Evolutionary conservation across 2,329 filamentous ascomycete genomes (phyloP), one percentile per base, ranked within the genome.

Genomic region (Canariomyces notabilis): DNA sequence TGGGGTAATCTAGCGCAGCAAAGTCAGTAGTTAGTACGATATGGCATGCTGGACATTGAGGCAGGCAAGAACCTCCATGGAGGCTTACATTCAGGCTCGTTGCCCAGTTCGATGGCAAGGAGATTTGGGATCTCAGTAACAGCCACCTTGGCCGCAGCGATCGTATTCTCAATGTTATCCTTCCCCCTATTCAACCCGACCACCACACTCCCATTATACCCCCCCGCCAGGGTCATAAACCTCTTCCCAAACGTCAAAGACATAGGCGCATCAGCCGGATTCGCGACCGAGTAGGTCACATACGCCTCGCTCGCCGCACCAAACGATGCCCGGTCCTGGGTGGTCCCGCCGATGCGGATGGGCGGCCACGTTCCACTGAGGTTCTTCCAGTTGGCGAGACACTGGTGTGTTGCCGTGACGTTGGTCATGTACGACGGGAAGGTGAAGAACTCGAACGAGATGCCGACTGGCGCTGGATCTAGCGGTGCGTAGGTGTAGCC

Each of bases 291-390:
- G 51, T 79, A 80, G 2, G 67, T 68, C 1, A 80, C 76, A 7
- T 72, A 69, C 2, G 65, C 67, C 2, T 63, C 63, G 0, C 66
- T 69, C 1, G 61, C 57, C 1, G 74, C 53, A 57, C 79, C 70
- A 50, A 73, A 79, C 2, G 63, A 69, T 1, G 76, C 76, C 4
- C 76, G 70, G 52, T 79, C 76, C 65, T 79, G 75, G 1, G 76
- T 79, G 0, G 76, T 80, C 2, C 76, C 76, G n/a, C 77, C 77
- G 44, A 80, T 77, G 41, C 76, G 66, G 37, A 79, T 68, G 0
- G 75, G 75, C 6, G 76, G 75, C 70, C 71, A 76, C 9, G 62
- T 64, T 2, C 75, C 76, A 0, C 69, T 73, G 38, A 78, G 48
- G 11, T 68, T 63, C 49, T 71, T 69, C 54, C 76, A 68, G 54